A percentile compares a stretch with the other conserved stretches of the same genome.
Evolutionary conservation across 805 yeast genomes (phyloP).

Genomic region (Lipomyces oligophaga): DNA sequence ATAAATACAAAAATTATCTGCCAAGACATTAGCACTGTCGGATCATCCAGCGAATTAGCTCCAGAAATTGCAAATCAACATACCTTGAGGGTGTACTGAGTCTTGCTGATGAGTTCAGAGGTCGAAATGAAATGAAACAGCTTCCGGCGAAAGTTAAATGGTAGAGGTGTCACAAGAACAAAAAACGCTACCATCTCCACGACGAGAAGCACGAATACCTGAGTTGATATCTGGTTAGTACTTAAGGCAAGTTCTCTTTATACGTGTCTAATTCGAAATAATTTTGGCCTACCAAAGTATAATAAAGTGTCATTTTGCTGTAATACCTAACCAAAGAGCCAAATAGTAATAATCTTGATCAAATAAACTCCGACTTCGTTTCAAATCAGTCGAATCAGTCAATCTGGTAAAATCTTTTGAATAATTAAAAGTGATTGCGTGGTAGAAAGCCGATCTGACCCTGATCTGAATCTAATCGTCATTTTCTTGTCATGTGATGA

Average conservation of each 20-base stretch:
- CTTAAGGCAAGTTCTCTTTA: no score
- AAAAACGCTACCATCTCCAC: constrained; percentile 76
- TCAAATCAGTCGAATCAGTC: no score
- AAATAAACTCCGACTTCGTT: no score
- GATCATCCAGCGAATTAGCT: not conserved
- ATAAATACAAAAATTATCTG: constrained; percentile 76
- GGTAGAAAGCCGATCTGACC: no score
- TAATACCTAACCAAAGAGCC: not conserved
- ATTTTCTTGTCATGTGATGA: no score
- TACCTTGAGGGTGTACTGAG: constrained; percentile 66
- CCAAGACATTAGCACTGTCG: not conserved
- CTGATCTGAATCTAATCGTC: no score
- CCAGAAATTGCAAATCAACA: not conserved
- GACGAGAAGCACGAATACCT: constrained; percentile 71
- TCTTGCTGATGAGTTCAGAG: constrained; percentile 67
- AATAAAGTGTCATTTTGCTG: constrained; percentile 43
- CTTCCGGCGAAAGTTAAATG: constrained; percentile 66
- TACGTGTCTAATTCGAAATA: no score
- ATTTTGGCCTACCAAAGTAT: constrained; percentile 42
- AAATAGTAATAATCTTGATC: no score
- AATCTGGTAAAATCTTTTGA: no score
- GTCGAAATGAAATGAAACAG: constrained; percentile 58
- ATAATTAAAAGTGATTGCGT: no score
- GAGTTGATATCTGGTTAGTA: no score
- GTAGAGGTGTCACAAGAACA: constrained; percentile 79